Conservation (phyloP, 1,139 yeast genomes). For the Saccharomyces hybrid region DNA sequence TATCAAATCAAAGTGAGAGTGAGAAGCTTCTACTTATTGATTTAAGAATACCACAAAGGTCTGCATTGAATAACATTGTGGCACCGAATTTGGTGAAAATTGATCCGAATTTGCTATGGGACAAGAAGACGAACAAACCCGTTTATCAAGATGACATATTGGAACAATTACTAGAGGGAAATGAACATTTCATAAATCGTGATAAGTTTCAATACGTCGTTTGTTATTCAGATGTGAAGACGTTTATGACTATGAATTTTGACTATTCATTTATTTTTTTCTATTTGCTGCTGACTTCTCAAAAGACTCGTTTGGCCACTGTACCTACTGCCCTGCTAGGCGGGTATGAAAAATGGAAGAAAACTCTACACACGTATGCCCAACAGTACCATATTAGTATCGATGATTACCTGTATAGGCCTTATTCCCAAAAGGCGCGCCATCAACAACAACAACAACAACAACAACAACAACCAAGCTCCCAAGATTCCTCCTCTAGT, state of each 20-base stretch:
- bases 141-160: constrained; percentile 36
- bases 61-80: constrained; percentile 46
- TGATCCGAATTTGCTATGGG: constrained; percentile 44
- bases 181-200: constrained; percentile 39
- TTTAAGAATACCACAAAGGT: constrained; percentile 45
- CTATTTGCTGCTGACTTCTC: constrained; percentile 21
- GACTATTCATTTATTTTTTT: constrained; percentile 31
- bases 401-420: constrained; percentile 20
- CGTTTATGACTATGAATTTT: constrained; percentile 31
- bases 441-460: constrained; percentile 3
- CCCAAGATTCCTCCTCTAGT: neutral
- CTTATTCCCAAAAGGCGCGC: constrained; percentile 10
- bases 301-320: constrained; percentile 11
- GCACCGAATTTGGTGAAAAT: constrained; percentile 45
- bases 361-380: constrained; percentile 17
- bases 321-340: constrained; percentile 28
- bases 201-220: constrained; percentile 47
- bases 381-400: constrained; percentile 16
- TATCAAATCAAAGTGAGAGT: constrained; percentile 18
- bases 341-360: constrained; percentile 32
- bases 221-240: constrained; percentile 40
- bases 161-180: constrained; percentile 35
- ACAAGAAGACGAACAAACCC: constrained; percentile 21
- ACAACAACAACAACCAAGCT: constrained; percentile 1
- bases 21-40: constrained; percentile 44